Evolutionary conservation across 257 asterid species (phyloP).

Genomic region (Ophiorrhiza pumila): DNA sequence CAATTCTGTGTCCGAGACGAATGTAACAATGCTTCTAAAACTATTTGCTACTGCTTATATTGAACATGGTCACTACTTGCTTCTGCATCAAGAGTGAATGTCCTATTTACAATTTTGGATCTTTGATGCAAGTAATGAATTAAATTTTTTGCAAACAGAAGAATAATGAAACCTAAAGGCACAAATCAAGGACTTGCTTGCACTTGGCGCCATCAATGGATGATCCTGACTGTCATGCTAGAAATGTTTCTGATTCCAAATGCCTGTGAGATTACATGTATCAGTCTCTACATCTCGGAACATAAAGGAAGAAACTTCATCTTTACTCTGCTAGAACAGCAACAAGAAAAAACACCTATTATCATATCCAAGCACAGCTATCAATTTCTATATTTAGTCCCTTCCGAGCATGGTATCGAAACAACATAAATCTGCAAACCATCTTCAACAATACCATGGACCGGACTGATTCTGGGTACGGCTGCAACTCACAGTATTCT

Average conservation of each 20-base stretch:
- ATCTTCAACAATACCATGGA: not conserved
- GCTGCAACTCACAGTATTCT: not conserved
- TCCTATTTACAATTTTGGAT: conserved; percentile 12
- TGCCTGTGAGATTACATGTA: not conserved
- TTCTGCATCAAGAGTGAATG: conserved; percentile 4
- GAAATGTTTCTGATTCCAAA: not conserved
- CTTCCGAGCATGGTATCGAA: not conserved
- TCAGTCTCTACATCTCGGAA: conserved; percentile 4
- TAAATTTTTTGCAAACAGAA: conserved; percentile 1
- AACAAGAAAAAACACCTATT: not conserved
- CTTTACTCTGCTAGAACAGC: not conserved
- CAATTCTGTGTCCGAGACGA: not conserved
- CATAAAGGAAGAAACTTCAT: not conserved
- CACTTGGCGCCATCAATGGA: conserved; percentile 1
- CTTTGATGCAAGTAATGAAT: not conserved
- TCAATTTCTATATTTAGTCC: not conserved
- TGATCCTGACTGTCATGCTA: not conserved
- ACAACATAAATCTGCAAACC: not conserved
- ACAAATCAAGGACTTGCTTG: not conserved
- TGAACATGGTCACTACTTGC: not conserved
- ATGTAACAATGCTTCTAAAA: not conserved
- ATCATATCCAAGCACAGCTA: not conserved
- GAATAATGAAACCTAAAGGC: not conserved
- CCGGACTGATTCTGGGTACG: not conserved
- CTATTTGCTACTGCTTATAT: not conserved